Percentiles rank a stretch among this genome's conserved stretches.
Conservation (phyloP, 108 stramenopile genomes). For the Conticribra weissflogii region DNA sequence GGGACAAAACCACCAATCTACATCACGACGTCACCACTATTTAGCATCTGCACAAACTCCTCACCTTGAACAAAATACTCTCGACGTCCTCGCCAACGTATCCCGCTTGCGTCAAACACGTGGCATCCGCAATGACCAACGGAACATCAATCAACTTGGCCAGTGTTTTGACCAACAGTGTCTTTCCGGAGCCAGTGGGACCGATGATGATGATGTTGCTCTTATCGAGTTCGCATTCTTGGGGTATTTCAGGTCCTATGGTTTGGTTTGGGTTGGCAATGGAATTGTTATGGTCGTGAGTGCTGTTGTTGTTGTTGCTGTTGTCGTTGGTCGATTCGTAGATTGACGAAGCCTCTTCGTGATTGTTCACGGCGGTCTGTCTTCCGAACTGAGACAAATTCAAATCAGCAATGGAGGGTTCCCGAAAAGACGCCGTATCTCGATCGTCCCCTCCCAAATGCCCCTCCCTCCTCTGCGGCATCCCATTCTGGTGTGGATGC, state of each 20-base stretch:
- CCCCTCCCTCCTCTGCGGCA: constrained; percentile 28
- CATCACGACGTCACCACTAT: neutral
- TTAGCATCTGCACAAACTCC: neutral
- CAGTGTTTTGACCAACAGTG: constrained; percentile 92
- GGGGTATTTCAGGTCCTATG: constrained; percentile 73
- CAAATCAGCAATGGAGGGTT: constrained; percentile 57
- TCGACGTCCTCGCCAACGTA: constrained; percentile 99
- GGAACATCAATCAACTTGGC: constrained; percentile 95
- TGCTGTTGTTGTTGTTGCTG: no score
- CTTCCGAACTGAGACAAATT: constrained; percentile 76
- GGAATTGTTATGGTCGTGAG: no score
- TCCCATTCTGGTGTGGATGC: neutral
- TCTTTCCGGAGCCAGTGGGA: constrained; percentile 92
- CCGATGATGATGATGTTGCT: constrained; percentile 95
- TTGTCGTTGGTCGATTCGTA: no score
- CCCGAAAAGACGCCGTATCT: constrained; percentile 42
- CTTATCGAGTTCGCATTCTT: constrained; percentile 93
- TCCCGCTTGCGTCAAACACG: constrained; percentile 96
- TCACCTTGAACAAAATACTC: constrained; percentile 88
- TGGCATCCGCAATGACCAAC: constrained; percentile 94
- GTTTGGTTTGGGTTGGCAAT: constrained; percentile 55
- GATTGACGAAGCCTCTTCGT: no score
- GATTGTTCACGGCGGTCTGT: constrained; percentile 18
- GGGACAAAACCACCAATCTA: neutral
- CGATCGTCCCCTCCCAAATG: constrained; percentile 40